phyloP scores from a whole-genome alignment of 441 rosid species.

The Biscutella laevigata region DNA sequence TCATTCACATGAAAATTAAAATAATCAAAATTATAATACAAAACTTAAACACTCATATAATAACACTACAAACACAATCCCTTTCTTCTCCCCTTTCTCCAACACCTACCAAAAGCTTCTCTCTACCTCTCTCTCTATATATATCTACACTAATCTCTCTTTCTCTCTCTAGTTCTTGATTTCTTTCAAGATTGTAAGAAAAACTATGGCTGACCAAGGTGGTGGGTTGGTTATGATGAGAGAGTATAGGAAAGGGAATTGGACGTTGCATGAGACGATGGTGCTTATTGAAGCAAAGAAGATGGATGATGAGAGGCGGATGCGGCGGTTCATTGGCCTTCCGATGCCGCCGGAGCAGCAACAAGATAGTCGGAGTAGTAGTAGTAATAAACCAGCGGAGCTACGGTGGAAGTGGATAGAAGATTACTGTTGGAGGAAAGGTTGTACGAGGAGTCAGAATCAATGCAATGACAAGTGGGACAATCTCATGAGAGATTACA shows the following conservation, averaged over 20 bases:
- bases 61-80: conserved; percentile 21
- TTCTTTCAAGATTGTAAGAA: conserved; percentile 28
- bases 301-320: conserved; percentile 80
- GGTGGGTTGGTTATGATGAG: conserved; percentile 36
- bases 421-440: conserved; percentile 73
- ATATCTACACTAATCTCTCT: not conserved
- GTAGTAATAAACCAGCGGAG: conserved; percentile 49
- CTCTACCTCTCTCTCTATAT: conserved; percentile 1
- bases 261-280: conserved; percentile 77
- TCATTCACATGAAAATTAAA: conserved; percentile 20
- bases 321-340: conserved; percentile 36
- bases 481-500: conserved; percentile 92
- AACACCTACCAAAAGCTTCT: conserved; percentile 24
- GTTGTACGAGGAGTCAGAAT: conserved; percentile 76
- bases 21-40: not conserved
- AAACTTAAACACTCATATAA: conserved; percentile 7
- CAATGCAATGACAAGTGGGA: conserved; percentile 98
- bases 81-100: conserved; percentile 27
- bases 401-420: conserved; percentile 96
- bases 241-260: conserved; percentile 83
- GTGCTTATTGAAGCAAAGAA: conserved; percentile 72
- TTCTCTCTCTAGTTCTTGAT: conserved; percentile 28
- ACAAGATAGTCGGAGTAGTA: conserved; percentile 30
- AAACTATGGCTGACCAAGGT: conserved; percentile 28
- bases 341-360: conserved; percentile 21